phyloP scores from a whole-genome alignment of 2,329 filamentous ascomycete genomes.

The Didymella exigua region DNA sequence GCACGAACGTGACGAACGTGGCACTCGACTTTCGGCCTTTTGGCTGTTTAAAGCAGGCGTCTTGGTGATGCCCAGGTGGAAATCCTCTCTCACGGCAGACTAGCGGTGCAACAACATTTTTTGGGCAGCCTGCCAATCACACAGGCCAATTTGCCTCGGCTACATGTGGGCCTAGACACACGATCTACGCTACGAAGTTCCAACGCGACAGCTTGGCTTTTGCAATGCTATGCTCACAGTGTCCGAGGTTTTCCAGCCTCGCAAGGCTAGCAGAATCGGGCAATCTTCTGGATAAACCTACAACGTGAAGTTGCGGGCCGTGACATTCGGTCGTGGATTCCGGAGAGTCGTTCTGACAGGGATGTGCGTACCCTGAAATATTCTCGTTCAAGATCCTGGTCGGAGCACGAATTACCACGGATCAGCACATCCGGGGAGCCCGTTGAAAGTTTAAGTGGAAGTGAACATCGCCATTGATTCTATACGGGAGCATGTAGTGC shows the following conservation, averaged over 20 bases:
- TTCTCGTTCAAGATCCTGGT: neutral
- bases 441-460: neutral
- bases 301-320: neutral
- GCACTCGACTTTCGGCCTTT: slow-evolving; percentile 26
- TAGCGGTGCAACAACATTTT: slow-evolving; percentile 21
- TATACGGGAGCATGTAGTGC: neutral
- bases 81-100: slow-evolving; percentile 18
- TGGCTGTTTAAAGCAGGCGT: slow-evolving; percentile 32
- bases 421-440: neutral
- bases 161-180: slow-evolving; percentile 24
- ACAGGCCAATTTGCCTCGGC: slow-evolving; percentile 21
- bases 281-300: neutral
- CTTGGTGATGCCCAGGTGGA: slow-evolving; percentile 18
- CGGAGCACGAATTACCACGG: neutral
- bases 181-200: slow-evolving; percentile 8
- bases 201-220: slow-evolving; percentile 2
- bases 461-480: neutral
- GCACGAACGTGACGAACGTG: slow-evolving; percentile 28
- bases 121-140: slow-evolving; percentile 21
- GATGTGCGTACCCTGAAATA: slow-evolving; percentile 9
- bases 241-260: slow-evolving; percentile 13
- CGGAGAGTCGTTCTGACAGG: slow-evolving; percentile 4
- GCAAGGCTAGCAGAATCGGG: slow-evolving; percentile 18
- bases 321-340: slow-evolving; percentile 4
- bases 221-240: slow-evolving; percentile 6